A percentile compares a stretch with the other conserved stretches of the same genome.
phyloP scores from a whole-genome alignment of 495 filamentous ascomycete genomes.

The Aspergillus carlsbadensis region DNA sequence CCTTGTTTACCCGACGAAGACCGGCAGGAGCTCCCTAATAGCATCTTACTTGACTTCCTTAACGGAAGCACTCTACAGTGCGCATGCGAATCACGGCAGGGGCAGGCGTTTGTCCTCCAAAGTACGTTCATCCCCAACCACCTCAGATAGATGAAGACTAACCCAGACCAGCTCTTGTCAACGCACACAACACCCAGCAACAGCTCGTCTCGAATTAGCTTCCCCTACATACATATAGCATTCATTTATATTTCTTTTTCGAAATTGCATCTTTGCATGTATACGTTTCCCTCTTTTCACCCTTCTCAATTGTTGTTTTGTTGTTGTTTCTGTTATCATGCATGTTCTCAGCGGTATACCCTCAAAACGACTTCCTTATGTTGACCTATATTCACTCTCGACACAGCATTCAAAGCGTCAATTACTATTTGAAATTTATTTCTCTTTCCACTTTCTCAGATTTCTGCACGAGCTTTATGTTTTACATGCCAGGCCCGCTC shows the following conservation, averaged over 20 bases:
- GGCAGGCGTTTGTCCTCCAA: slow-evolving; percentile 65
- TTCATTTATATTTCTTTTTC: slow-evolving; percentile 12
- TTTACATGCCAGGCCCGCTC: slow-evolving; percentile 12
- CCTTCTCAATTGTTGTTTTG: not conserved
- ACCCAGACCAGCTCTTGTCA: slow-evolving; percentile 18
- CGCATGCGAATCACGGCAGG: slow-evolving; percentile 75
- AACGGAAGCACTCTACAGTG: slow-evolving; percentile 83
- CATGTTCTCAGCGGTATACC: slow-evolving; percentile 33
- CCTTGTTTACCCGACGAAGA: slow-evolving; percentile 85
- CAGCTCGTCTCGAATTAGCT: slow-evolving; percentile 15
- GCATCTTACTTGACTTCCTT: slow-evolving; percentile 78
- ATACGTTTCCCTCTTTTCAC: not conserved
- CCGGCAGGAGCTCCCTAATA: slow-evolving; percentile 82
- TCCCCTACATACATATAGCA: slow-evolving; percentile 4
- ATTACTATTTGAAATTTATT: slow-evolving; percentile 3
- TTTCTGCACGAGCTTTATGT: slow-evolving; percentile 14
- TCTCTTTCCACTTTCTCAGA: slow-evolving; percentile 5
- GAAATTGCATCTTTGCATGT: slow-evolving; percentile 8
- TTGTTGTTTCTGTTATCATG: slow-evolving; percentile 9
- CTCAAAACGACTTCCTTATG: slow-evolving; percentile 24
- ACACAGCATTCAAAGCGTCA: slow-evolving; percentile 7
- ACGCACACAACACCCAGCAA: slow-evolving; percentile 18
- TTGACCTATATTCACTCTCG: slow-evolving; percentile 17
- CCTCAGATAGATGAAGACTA: slow-evolving; percentile 6
- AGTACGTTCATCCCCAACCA: slow-evolving; percentile 50